Percentiles rank a stretch among this genome's conserved stretches.
These are phyloP conservation scores for Falciphora oryzae DNA, from an alignment of 2,329 filamentous ascomycete species.

Conservation along the genomic window DNA sequence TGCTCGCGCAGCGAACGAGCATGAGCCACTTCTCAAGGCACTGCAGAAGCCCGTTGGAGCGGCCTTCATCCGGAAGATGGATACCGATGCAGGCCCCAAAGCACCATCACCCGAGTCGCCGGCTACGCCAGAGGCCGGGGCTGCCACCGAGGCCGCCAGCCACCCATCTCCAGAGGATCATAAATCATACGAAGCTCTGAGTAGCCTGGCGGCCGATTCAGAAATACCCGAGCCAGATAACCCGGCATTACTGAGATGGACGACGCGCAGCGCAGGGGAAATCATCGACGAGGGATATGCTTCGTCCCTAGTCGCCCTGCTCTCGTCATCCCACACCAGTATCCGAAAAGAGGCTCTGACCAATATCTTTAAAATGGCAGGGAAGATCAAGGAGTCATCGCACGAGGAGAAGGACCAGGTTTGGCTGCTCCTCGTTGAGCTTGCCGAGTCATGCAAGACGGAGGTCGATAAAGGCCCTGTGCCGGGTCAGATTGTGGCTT, in stretches of 20 bases:
- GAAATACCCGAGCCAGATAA: conserved; percentile 40
- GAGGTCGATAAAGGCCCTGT: conserved; percentile 51
- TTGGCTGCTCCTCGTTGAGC: conserved; percentile 73
- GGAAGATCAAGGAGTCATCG: conserved; percentile 59
- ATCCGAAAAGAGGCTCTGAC: conserved; percentile 73
- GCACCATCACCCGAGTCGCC: not conserved
- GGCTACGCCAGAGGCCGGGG: not conserved
- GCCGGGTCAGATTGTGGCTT: conserved; percentile 69
- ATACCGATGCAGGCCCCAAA: not conserved
- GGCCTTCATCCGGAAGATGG: conserved; percentile 1
- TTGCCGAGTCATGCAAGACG: conserved; percentile 64
- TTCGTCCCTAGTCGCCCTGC: conserved; percentile 63
- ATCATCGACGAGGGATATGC: conserved; percentile 73
- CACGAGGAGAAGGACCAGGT: conserved; percentile 73
- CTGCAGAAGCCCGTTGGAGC: conserved; percentile 4
- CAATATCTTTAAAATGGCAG: conserved; percentile 60
- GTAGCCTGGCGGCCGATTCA: not conserved
- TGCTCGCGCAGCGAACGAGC: conserved; percentile 7
- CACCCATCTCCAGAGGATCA: not conserved
- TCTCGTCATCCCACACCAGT: conserved; percentile 68
- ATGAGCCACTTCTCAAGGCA: conserved; percentile 7
- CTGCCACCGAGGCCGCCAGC: not conserved
- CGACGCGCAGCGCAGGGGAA: conserved; percentile 69
- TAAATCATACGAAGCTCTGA: not conserved
- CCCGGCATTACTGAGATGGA: conserved; percentile 57